Percentiles rank a stretch among this genome's conserved stretches.
phyloP scores from a whole-genome alignment of 108 stramenopile genomes.

The Skeletonema menzelii region DNA sequence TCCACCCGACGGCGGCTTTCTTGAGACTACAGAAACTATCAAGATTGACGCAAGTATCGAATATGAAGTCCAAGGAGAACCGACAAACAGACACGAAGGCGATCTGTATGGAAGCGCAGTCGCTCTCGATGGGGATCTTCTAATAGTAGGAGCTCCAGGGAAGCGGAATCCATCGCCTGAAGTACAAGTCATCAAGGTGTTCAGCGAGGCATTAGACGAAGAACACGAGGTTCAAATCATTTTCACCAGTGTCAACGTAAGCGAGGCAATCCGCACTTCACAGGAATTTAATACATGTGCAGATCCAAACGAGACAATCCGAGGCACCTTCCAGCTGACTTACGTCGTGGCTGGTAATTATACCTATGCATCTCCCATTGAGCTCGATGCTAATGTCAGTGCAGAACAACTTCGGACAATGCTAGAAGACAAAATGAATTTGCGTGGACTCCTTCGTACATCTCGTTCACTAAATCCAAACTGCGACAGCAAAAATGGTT shows the following conservation, averaged over 20 bases:
- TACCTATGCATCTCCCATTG: constrained; percentile 29
- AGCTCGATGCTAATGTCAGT: constrained; percentile 33
- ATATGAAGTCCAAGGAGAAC: constrained; percentile 56
- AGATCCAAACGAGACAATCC: constrained; percentile 42
- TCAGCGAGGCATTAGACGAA: constrained; percentile 26
- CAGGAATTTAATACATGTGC: constrained; percentile 63
- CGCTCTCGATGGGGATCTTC: constrained; percentile 15
- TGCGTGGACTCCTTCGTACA: constrained; percentile 47
- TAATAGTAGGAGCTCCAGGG: constrained; percentile 56
- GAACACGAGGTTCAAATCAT: constrained; percentile 50
- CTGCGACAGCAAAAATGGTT: constrained; percentile 68
- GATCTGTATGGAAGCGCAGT: constrained; percentile 47
- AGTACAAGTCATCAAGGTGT: constrained; percentile 57
- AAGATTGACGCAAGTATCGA: constrained; percentile 44
- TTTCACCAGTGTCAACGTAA: constrained; percentile 34
- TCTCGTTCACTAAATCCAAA: constrained; percentile 36
- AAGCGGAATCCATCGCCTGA: constrained; percentile 50
- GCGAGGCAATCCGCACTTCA: constrained; percentile 35
- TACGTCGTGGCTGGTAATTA: constrained; percentile 23
- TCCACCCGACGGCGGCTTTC: constrained; percentile 2
- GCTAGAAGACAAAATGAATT: constrained; percentile 48
- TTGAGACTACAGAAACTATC: constrained; percentile 18
- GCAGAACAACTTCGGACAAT: constrained; percentile 46
- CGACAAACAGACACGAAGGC: constrained; percentile 37
- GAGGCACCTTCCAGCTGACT: constrained; percentile 46